phyloP scores from a whole-genome alignment of 1,139 yeast genomes.

The Candida sanyaensis region DNA sequence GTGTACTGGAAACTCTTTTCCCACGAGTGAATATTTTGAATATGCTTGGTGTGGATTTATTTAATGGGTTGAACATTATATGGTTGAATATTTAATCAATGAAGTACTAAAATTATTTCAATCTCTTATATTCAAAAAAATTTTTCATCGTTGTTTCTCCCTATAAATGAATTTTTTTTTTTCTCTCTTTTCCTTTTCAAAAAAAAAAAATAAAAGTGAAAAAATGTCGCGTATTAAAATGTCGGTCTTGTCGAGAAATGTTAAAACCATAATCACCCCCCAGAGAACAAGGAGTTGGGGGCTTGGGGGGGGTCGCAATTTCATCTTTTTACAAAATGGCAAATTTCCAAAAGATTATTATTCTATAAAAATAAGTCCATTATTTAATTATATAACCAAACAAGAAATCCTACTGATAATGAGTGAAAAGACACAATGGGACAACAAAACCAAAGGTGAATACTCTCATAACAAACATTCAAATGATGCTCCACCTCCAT shows the following conservation, averaged over 20 bases:
- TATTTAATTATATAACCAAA: neutral
- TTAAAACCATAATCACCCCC: no score
- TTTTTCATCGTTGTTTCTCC: no score
- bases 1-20: conserved; percentile 30
- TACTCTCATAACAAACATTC: conserved; percentile 3
- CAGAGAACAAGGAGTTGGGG: no score
- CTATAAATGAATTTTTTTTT: no score
- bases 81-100: neutral
- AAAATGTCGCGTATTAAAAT: no score
- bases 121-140: no score
- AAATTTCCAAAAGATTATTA: neutral
- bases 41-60: conserved; percentile 5
- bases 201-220: no score
- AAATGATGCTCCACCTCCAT: conserved; percentile 17
- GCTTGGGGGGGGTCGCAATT: no score
- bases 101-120: no score
- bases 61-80: conserved; percentile 4
- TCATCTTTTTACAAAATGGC: neutral
- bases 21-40: conserved; percentile 33
- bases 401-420: neutral
- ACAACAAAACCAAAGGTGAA: conserved; percentile 4
- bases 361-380: no score
- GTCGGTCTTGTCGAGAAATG: no score
- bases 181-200: no score
- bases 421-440: conserved; percentile 12